These are phyloP conservation scores for Phytophthora europaea DNA, from an alignment of 352 stramenopile species.

Conservation along the genomic window DNA sequence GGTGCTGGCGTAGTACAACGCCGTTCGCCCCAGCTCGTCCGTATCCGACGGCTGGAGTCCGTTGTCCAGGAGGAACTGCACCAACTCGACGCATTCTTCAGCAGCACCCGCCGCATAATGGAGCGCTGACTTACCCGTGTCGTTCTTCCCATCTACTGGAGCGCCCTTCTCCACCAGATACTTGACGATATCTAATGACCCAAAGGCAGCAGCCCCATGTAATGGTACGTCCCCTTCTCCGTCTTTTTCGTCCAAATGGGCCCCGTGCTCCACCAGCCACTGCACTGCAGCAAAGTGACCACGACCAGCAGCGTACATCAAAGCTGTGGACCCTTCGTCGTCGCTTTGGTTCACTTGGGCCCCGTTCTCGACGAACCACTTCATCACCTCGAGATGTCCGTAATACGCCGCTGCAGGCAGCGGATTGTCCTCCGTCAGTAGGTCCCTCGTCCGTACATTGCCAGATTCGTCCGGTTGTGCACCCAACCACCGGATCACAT, in stretches of 20 bases:
- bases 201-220: background rate
- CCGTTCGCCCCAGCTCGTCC: background rate
- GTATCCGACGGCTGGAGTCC: background rate
- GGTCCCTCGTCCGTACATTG: background rate
- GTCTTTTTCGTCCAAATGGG: background rate
- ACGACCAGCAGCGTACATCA: background rate
- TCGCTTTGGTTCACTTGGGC: background rate
- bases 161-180: slow-evolving; percentile 1
- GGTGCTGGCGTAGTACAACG: slow-evolving; percentile 6
- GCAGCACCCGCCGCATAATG: background rate
- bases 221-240: background rate
- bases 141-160: background rate
- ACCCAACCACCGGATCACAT: slow-evolving; percentile 12
- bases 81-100: background rate
- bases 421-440: background rate
- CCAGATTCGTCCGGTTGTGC: background rate
- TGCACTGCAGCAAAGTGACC: background rate
- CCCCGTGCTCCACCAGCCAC: background rate
- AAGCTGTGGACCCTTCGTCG: background rate
- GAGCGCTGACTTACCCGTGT: background rate
- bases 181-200: background rate
- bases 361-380: slow-evolving; percentile 1
- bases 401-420: background rate
- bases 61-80: slow-evolving; percentile 7
- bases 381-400: background rate